phyloP scores from a whole-genome alignment of 495 filamentous ascomycete species.

The Daldinia bambusicola region DNA sequence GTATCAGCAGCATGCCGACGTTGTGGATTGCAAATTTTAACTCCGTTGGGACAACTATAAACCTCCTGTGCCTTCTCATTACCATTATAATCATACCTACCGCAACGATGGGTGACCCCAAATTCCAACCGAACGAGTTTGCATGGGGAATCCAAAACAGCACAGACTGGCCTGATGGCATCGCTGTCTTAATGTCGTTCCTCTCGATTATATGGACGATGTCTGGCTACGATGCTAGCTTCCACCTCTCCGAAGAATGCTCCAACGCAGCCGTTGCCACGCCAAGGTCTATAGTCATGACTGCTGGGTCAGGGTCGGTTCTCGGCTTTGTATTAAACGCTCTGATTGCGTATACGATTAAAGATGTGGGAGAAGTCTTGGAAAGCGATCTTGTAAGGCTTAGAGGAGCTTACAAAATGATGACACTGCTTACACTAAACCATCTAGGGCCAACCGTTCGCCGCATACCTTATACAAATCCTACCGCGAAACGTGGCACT shows the following conservation, averaged over 20 bases:
- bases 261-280: conserved; percentile 79
- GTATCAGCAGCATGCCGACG: conserved; percentile 79
- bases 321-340: conserved; percentile 81
- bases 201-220: conserved; percentile 69
- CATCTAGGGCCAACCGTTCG: conserved; percentile 74
- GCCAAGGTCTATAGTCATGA: conserved; percentile 81
- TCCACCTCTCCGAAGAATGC: conserved; percentile 82
- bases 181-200: conserved; percentile 81
- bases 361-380: conserved; percentile 70
- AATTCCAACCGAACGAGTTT: conserved; percentile 68
- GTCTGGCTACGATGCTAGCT: conserved; percentile 75
- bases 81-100: conserved; percentile 78
- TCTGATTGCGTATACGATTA: conserved; percentile 82
- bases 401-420: not conserved
- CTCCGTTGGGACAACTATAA: conserved; percentile 77
- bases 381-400: conserved; percentile 62
- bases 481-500: conserved; percentile 73
- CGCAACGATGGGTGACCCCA: conserved; percentile 63
- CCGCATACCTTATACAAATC: conserved; percentile 76
- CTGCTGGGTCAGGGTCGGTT: conserved; percentile 71
- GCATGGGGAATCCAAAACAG: conserved; percentile 79
- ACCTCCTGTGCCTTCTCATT: conserved; percentile 73
- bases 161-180: conserved; percentile 75
- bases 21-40: conserved; percentile 80
- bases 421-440: not conserved